Base-by-base conservation (phyloP, 768 basidiomycete genomes). In the Tulasnella sp. region DNA sequence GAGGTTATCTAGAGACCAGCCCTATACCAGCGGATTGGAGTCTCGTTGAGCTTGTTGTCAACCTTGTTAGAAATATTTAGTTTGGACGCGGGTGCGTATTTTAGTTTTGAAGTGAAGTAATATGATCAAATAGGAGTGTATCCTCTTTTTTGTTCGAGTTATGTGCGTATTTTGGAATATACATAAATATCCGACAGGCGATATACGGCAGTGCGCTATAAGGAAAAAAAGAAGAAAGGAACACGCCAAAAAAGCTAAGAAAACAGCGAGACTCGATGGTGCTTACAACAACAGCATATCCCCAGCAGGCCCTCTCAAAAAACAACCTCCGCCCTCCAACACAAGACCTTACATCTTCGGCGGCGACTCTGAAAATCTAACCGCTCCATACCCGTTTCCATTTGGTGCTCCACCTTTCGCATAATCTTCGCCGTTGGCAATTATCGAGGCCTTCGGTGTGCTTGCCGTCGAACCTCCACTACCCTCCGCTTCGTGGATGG, bases 1-100 rank as follows among this genome's bases (percentile, higher is more conserved):
- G 76, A 27, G 76, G 76, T 1, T 77, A 77, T 77, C n/a, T 77
- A 16, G 76, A 77, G 58, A 77, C 76, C 39, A 77, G 76, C 52
- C 76, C 76, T 16, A 77, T 77, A n/a, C 62, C 27, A 18, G 48
- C 76, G 36, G 38, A 27, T 34, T 58, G 16, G 8, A 77, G 76
- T 39, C 19, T 77, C 36, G n/a, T 34, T 19, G 56, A 77, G 36
- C 24, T 27, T 18, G 34, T 77, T 21, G 56, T 62, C 38, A 34
- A 19, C 36, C 34, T 40, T 74, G 31, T 34, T 9, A 3, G 6
- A 34, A 68, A 9, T 31, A 36, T 68, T 68, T 36, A 36, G 4
- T 68, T 52, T 21, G 52, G 52, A n/a, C 16, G 27, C 9, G 62
- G 62, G 12, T 68, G 31, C 10, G 62, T 31, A 27, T 36, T 31